Conservation (phyloP, 208 protist species). For the Acanthamoeba sp. region DNA sequence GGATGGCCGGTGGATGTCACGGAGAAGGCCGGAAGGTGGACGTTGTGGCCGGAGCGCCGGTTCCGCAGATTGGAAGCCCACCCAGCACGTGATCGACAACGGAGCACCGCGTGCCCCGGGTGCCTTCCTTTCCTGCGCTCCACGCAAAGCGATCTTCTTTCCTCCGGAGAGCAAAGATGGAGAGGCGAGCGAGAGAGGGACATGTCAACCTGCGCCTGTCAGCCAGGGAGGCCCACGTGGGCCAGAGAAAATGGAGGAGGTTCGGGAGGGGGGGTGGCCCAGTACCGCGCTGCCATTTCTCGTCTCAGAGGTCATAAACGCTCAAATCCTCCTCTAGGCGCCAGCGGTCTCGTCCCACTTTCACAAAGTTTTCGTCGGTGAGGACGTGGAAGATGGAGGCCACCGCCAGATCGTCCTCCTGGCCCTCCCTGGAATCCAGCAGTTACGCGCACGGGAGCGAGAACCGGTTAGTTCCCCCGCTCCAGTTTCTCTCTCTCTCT, state of each 20-base stretch:
- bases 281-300: too few relatives aligned
- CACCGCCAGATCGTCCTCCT: not conserved
- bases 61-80: not conserved
- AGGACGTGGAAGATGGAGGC: not conserved
- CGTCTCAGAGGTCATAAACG: not conserved
- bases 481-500: too few relatives aligned
- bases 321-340: constrained; percentile 2
- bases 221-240: too few relatives aligned
- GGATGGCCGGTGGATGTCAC: not conserved
- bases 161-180: too few relatives aligned
- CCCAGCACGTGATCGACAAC: too few relatives aligned
- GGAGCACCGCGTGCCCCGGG: not conserved
- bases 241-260: too few relatives aligned
- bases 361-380: not conserved
- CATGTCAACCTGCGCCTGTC: too few relatives aligned
- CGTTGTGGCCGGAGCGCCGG: not conserved
- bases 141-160: too few relatives aligned
- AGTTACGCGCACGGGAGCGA: too few relatives aligned
- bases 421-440: not conserved
- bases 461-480: too few relatives aligned
- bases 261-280: too few relatives aligned
- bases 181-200: too few relatives aligned
- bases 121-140: not conserved
- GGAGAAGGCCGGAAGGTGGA: not conserved
- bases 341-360: not conserved